phyloP scores from a whole-genome alignment of 139 green algal species.

The Coelastrella sp. region DNA sequence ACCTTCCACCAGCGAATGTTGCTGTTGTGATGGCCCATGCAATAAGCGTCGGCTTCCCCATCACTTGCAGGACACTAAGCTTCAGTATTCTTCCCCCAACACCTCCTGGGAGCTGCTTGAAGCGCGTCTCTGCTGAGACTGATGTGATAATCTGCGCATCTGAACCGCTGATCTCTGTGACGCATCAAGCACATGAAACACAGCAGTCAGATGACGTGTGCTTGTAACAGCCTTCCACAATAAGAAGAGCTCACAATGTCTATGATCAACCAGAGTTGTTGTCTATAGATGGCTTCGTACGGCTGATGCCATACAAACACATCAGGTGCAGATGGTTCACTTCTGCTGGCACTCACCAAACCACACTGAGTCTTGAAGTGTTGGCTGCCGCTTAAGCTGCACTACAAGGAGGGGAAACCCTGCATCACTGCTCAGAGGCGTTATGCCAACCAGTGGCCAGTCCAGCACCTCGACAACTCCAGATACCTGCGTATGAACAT shows the following conservation, averaged over 20 bases:
- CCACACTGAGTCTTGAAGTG: neutral
- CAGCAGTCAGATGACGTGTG: too few species aligned
- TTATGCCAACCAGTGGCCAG: neutral
- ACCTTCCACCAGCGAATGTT: neutral
- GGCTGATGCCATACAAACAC: too few species aligned
- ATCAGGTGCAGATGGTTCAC: too few species aligned
- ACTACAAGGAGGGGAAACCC: neutral
- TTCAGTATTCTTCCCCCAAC: neutral
- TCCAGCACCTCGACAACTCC: neutral
- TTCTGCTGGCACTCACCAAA: constrained; percentile 35
- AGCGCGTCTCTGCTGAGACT: neutral
- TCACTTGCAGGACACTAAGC: neutral
- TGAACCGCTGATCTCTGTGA: neutral
- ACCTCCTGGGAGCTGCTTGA: neutral
- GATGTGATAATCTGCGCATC: neutral
- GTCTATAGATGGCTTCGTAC: too few species aligned
- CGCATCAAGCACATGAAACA: too few species aligned
- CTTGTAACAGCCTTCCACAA: too few species aligned
- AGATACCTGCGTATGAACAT: neutral
- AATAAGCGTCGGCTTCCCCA: neutral
- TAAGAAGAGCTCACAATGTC: too few species aligned
- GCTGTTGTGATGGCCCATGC: neutral
- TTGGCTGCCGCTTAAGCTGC: neutral
- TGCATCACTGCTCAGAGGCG: neutral
- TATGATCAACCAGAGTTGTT: too few species aligned